Percentiles rank a stretch among this genome's conserved stretches.
Evolutionary conservation across 1,284 basidiomycete species (phyloP).

Genomic region (Melampsora larici-populina): DNA sequence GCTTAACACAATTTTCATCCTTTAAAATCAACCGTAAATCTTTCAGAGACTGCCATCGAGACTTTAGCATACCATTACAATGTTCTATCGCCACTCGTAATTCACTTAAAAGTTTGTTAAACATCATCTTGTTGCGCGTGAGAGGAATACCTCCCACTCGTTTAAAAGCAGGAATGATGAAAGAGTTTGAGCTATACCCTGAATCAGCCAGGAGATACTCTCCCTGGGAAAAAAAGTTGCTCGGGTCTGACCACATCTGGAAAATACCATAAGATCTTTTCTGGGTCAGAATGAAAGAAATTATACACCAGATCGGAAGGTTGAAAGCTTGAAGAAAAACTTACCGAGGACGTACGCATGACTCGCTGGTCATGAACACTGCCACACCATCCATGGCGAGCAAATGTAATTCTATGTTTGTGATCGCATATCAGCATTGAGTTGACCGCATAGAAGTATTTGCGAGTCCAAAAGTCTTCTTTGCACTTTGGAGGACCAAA

Average conservation of each 20-base stretch:
- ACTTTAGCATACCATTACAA: constrained; percentile 25
- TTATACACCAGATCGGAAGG: no score
- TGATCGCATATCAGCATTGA: constrained; percentile 13
- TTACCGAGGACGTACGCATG: not conserved
- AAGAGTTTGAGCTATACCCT: not conserved
- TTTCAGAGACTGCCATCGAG: constrained; percentile 8
- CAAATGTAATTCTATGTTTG: not conserved
- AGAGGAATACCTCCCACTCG: not conserved
- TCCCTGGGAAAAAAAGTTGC: not conserved
- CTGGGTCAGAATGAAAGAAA: no score
- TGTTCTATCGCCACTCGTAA: not conserved
- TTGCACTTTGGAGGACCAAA: no score
- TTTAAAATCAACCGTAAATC: no score
- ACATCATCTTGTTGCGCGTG: not conserved
- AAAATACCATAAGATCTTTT: no score
- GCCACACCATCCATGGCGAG: no score
- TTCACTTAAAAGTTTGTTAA: not conserved
- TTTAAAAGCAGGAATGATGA: no score
- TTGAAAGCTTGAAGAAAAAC: no score
- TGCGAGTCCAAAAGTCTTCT: constrained; percentile 19
- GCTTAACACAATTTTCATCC: no score
- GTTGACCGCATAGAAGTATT: constrained; percentile 11
- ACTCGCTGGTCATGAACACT: no score
- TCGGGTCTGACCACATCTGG: no score
- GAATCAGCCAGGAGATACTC: constrained; percentile 13